phyloP scores from a whole-genome alignment of 2,329 filamentous ascomycete genomes.

The Stagonosporopsis tanaceti region DNA sequence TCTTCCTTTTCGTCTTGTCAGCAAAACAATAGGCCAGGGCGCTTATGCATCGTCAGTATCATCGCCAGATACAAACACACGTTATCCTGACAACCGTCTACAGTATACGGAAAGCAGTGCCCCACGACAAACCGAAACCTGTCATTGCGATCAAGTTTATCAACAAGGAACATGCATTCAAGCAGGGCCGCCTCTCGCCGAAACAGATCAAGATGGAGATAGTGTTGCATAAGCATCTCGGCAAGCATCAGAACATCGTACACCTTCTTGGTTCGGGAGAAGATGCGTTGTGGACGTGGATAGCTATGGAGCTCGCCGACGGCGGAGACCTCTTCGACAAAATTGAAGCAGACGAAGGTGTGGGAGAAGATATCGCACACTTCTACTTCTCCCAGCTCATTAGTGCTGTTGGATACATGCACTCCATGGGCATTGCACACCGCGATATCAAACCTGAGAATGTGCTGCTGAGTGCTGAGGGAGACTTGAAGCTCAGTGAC shows the following conservation, averaged over 20 bases:
- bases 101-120: slow-evolving; percentile 89
- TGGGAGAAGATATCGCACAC: slow-evolving; percentile 93
- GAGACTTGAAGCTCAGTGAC: slow-evolving; percentile 92
- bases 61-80: neutral
- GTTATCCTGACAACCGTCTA: slow-evolving; percentile 10
- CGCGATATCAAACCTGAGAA: slow-evolving; percentile 83
- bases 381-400: slow-evolving; percentile 95
- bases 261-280: slow-evolving; percentile 89
- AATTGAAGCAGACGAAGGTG: slow-evolving; percentile 95
- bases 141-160: slow-evolving; percentile 99
- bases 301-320: slow-evolving; percentile 96
- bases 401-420: slow-evolving; percentile 91
- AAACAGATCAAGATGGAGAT: slow-evolving; percentile 95
- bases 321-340: slow-evolving; percentile 99
- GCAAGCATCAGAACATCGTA: slow-evolving; percentile 91
- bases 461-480: slow-evolving; percentile 83
- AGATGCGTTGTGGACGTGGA: slow-evolving; percentile 90
- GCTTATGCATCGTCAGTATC: slow-evolving; percentile 89
- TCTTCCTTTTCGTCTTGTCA: slow-evolving; percentile 92
- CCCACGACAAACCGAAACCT: slow-evolving; percentile 71
- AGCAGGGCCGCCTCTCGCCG: slow-evolving; percentile 84
- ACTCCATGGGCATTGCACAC: slow-evolving; percentile 93
- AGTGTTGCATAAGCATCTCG: slow-evolving; percentile 85
- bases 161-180: slow-evolving; percentile 93
- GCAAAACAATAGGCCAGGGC: slow-evolving; percentile 93